phyloP scores from a whole-genome alignment of 768 basidiomycete genomes.

The Plicaturopsis crispa region DNA sequence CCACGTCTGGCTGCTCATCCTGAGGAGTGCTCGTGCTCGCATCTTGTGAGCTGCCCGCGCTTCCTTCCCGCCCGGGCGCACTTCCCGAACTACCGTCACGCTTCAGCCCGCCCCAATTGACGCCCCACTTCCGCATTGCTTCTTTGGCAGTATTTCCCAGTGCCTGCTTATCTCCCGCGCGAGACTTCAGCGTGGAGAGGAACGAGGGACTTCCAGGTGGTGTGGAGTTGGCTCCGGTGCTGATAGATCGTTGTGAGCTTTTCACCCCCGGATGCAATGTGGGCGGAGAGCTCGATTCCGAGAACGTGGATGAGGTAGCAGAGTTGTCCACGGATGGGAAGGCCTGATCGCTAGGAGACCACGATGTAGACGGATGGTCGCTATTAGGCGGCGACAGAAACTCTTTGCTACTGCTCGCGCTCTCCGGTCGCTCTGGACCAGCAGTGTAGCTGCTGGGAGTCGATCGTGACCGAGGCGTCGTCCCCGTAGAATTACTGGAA shows the following conservation, averaged over 20 bases:
- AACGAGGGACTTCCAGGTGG: constrained; percentile 52
- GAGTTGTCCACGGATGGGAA: no score
- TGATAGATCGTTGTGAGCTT: constrained; percentile 21
- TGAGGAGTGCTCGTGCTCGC: background rate
- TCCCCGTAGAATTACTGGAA: no score
- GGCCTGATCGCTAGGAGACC: no score
- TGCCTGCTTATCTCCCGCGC: constrained; percentile 77
- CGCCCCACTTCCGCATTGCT: constrained; percentile 88
- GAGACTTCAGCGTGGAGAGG: constrained; percentile 72
- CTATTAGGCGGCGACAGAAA: no score
- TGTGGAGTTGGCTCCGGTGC: constrained; percentile 21
- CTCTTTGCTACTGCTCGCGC: no score
- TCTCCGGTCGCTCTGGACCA: no score
- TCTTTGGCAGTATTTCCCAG: constrained; percentile 82
- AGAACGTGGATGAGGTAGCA: no score
- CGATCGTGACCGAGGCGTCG: no score
- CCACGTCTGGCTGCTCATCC: background rate
- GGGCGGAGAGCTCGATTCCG: no score
- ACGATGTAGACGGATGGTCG: no score
- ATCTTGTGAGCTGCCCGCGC: background rate
- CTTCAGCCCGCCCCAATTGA: constrained; percentile 65
- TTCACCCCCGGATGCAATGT: constrained; percentile 16
- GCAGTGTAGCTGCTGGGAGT: no score
- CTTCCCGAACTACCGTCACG: constrained; percentile 18
- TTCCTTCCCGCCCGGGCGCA: constrained; percentile 24